These are phyloP conservation scores for Botryosphaeria dothidea DNA, from an alignment of 2,329 filamentous ascomycete species.

Conservation along the genomic window DNA sequence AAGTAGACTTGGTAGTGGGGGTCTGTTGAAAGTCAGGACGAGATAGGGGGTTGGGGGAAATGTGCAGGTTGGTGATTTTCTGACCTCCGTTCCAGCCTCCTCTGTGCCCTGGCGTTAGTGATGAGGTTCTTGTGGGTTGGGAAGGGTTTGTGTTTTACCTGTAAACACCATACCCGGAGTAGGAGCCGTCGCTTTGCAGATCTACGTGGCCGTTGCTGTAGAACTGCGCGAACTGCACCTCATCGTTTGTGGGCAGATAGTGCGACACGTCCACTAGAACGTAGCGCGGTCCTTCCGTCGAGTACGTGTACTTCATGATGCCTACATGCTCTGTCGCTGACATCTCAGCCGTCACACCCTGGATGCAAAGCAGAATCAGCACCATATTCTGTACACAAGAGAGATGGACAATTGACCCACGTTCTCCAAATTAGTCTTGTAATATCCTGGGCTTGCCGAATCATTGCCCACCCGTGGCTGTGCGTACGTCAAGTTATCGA, in stretches of 20 bases:
- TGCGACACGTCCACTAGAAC: constrained; percentile 50
- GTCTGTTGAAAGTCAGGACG: constrained; percentile 15
- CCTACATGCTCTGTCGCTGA: constrained; percentile 59
- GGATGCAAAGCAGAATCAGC: neutral
- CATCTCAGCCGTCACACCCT: constrained; percentile 58
- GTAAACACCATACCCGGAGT: constrained; percentile 30
- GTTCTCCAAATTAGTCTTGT: constrained; percentile 57
- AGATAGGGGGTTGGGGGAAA: neutral
- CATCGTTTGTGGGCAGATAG: constrained; percentile 24
- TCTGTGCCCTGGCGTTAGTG: neutral
- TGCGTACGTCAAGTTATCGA: constrained; percentile 44
- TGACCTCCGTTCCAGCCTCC: constrained; percentile 34
- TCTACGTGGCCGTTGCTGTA: constrained; percentile 28
- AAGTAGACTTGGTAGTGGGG: constrained; percentile 30
- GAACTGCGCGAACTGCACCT: constrained; percentile 21
- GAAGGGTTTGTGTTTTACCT: neutral
- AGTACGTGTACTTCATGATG: constrained; percentile 63
- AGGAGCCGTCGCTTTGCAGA: constrained; percentile 26
- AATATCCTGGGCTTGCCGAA: constrained; percentile 60
- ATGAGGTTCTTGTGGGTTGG: too few relatives aligned
- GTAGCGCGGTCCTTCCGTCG: constrained; percentile 38
- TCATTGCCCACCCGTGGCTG: constrained; percentile 37
- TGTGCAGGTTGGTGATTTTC: neutral
- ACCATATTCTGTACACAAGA: neutral
- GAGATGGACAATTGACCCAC: neutral